These are phyloP conservation scores for Pseudopithomyces maydicus DNA, from an alignment of 2,329 filamentous ascomycete genomes.

Conservation along the genomic window DNA sequence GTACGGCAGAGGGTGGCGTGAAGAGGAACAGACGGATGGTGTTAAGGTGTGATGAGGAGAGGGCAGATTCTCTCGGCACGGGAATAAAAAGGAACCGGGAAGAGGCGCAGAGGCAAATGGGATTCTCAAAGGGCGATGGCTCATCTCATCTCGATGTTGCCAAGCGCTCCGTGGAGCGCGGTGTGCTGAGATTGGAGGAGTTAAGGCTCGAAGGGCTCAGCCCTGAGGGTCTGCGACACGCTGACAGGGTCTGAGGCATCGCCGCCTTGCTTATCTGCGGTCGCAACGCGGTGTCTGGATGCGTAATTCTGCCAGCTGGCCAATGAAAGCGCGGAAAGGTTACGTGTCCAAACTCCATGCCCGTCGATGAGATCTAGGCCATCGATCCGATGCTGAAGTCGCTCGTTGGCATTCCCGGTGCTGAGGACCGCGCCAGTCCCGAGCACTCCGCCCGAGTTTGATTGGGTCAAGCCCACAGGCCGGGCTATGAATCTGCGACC, in stretches of 20 bases:
- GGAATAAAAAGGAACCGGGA: neutral
- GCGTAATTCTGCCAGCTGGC: neutral
- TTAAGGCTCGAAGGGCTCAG: neutral
- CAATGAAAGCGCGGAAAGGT: neutral
- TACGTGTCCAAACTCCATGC: neutral
- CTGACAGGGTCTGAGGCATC: no score
- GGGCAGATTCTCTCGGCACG: no score
- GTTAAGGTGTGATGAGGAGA: no score
- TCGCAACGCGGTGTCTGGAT: neutral
- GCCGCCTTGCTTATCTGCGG: neutral
- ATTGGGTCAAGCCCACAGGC: neutral
- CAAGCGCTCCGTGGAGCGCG: neutral
- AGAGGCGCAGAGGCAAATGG: no score
- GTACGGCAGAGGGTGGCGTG: no score
- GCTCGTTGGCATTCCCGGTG: neutral
- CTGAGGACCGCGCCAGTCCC: neutral
- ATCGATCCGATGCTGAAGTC: neutral
- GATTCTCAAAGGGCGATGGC: no score
- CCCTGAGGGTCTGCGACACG: neutral
- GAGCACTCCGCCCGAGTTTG: neutral
- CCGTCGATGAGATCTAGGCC: neutral
- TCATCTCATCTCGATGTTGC: conserved; percentile 1
- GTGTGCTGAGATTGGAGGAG: neutral
- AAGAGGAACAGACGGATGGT: no score
- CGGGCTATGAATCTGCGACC: neutral